These are phyloP conservation scores for Daldinia bambusicola DNA, from an alignment of 495 filamentous ascomycete genomes.

Conservation along the genomic window DNA sequence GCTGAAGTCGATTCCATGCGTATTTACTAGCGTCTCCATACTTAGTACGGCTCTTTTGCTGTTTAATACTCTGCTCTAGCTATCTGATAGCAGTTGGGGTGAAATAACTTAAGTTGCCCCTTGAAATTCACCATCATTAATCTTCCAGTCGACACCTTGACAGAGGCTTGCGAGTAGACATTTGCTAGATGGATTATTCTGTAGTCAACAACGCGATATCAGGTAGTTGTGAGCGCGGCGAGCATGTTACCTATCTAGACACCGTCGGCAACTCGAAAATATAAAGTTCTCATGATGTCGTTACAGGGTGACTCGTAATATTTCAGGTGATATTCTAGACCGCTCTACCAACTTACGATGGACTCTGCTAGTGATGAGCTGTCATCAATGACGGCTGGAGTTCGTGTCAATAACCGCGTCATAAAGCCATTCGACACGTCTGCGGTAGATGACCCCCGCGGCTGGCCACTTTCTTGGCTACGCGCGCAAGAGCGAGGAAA, in stretches of 20 bases:
- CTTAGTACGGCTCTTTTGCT: not conserved
- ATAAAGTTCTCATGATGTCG: conserved; percentile 4
- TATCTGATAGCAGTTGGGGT: too few relatives aligned
- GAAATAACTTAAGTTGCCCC: too few relatives aligned
- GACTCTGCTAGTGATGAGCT: conserved; percentile 2
- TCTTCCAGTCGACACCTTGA: too few relatives aligned
- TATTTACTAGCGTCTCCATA: too few relatives aligned
- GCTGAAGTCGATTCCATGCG: not conserved
- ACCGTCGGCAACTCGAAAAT: not conserved
- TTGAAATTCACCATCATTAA: too few relatives aligned
- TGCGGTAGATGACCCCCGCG: conserved; percentile 11
- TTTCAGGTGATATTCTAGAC: conserved; percentile 10
- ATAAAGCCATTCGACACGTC: conserved; percentile 4
- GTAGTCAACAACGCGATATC: not conserved
- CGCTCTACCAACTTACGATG: not conserved
- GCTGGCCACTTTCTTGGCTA: conserved; percentile 19
- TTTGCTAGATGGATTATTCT: too few relatives aligned
- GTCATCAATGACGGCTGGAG: conserved; percentile 17
- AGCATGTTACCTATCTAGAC: not conserved
- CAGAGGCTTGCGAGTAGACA: not conserved
- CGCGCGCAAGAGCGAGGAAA: conserved; percentile 15
- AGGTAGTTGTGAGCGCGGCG: not conserved
- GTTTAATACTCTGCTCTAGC: not conserved
- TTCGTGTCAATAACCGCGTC: conserved; percentile 16
- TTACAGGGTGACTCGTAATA: conserved; percentile 11